Evolutionary conservation across 805 yeast species (phyloP).

Genomic region (Candida sonorensis): DNA sequence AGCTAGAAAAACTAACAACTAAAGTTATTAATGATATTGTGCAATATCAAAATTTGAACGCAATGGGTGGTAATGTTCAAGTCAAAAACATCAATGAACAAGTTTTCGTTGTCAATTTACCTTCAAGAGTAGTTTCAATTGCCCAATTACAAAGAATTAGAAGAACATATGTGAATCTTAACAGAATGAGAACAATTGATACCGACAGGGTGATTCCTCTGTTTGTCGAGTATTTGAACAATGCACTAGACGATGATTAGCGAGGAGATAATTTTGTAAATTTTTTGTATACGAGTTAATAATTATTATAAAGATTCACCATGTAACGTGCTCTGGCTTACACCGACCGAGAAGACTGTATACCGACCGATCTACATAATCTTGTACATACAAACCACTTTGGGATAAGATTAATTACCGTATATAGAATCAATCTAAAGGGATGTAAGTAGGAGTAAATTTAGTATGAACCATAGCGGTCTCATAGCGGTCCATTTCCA

Average conservation of each 20-base stretch:
- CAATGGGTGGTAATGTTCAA: conserved; percentile 43
- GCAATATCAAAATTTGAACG: conserved; percentile 50
- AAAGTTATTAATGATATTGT: conserved; percentile 55
- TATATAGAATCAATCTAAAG: too few species aligned
- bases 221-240: conserved; percentile 73
- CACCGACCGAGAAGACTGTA: too few species aligned
- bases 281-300: too few species aligned
- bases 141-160: conserved; percentile 81
- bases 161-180: conserved; percentile 75
- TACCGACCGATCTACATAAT: too few species aligned
- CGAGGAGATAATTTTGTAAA: too few species aligned
- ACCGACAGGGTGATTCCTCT: conserved; percentile 57
- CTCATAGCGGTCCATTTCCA: too few species aligned
- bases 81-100: conserved; percentile 27
- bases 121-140: conserved; percentile 49
- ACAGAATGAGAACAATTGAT: conserved; percentile 73
- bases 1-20: conserved; percentile 67
- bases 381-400: too few species aligned
- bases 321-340: too few species aligned
- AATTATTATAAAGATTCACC: too few species aligned
- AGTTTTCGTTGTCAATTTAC: conserved; percentile 49
- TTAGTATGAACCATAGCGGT: too few species aligned
- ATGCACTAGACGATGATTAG: conserved; percentile 40
- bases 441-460: too few species aligned
- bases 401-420: too few species aligned